Conservation (phyloP, 2,329 filamentous ascomycete genomes). For the Mycosphaerella sp. region DNA sequence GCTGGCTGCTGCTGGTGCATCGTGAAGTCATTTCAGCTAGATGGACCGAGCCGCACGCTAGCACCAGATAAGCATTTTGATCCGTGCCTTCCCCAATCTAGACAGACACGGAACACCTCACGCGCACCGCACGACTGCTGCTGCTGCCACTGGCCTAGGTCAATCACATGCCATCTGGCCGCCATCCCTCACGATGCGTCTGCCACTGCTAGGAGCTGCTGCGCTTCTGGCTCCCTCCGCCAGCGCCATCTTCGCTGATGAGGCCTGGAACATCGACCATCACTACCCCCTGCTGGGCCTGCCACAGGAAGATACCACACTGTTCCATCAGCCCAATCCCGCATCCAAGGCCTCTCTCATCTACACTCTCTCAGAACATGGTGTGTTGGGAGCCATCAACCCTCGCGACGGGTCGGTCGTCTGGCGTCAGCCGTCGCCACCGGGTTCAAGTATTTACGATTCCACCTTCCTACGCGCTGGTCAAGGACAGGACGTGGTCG, state of each 20-base stretch:
- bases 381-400: slow-evolving; percentile 80
- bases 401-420: slow-evolving; percentile 76
- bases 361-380: slow-evolving; percentile 82
- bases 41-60: background rate
- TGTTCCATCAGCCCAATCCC: slow-evolving; percentile 83
- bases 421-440: slow-evolving; percentile 74
- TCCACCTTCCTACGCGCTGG: slow-evolving; percentile 58
- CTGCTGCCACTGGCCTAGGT: too few relatives aligned
- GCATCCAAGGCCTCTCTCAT: slow-evolving; percentile 81
- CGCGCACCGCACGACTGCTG: background rate
- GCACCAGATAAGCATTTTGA: background rate
- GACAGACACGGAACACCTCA: slow-evolving; percentile 1
- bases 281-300: slow-evolving; percentile 83
- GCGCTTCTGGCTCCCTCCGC: slow-evolving; percentile 47
- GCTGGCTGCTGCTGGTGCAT: too few relatives aligned
- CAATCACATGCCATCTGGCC: background rate
- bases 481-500: slow-evolving; percentile 71
- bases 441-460: slow-evolving; percentile 28
- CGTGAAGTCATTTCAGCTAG: background rate
- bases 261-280: slow-evolving; percentile 87
- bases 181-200: slow-evolving; percentile 18
- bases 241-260: slow-evolving; percentile 75
- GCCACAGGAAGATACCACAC: slow-evolving; percentile 75
- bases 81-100: background rate
- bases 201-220: slow-evolving; percentile 28